These are phyloP conservation scores for Allium cepa DNA, from an alignment of 106 monocot genomes.

Conservation along the genomic window DNA sequence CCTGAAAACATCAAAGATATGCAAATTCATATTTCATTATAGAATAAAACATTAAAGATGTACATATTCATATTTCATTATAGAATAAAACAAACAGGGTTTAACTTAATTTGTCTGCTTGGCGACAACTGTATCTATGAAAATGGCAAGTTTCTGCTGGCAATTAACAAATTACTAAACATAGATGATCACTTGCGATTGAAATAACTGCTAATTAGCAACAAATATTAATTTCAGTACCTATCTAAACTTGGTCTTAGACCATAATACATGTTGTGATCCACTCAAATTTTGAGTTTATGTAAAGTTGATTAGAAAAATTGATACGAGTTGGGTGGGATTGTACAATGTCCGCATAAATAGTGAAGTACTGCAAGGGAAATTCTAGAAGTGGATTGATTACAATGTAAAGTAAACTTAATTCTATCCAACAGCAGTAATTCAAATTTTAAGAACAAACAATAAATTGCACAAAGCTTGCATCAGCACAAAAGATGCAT, in stretches of 20 bases:
- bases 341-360: no score
- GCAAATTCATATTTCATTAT: background rate
- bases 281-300: no score
- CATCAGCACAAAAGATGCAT: background rate
- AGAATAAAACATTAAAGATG: no score
- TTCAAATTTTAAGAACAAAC: background rate
- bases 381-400: background rate
- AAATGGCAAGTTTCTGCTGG: background rate
- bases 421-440: background rate
- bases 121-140: background rate
- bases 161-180: background rate
- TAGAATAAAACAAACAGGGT: background rate
- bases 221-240: no score
- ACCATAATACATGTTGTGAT: no score
- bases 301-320: no score
- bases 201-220: no score
- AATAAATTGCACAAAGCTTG: background rate
- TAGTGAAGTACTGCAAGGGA: background rate
- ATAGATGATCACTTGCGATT: background rate
- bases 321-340: no score
- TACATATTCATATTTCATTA: no score
- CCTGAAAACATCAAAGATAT: constrained; percentile 14
- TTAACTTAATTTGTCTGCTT: background rate
- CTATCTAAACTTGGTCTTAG: no score
- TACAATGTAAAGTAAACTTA: no score